Percentiles rank a stretch among this genome's conserved stretches.
Conservation (phyloP, 1,284 basidiomycete species). For the Chiua sp. region DNA sequence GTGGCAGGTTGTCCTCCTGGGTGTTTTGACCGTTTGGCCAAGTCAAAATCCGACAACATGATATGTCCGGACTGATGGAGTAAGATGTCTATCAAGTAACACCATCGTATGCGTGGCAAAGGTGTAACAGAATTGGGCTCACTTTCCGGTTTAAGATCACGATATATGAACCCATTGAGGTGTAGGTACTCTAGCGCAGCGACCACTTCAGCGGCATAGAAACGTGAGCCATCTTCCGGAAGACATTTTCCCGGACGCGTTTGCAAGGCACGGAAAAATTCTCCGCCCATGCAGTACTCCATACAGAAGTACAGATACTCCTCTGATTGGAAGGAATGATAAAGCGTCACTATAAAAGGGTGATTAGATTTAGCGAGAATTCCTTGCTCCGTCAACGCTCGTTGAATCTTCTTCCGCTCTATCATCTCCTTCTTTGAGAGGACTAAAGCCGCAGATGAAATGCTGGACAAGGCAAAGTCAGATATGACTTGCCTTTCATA, state of each 20-base stretch:
- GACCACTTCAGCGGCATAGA: conserved; percentile 99
- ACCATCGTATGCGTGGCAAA: conserved; percentile 7
- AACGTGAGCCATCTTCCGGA: conserved; percentile 92
- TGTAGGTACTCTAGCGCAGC: conserved; percentile 98
- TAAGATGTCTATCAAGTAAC: conserved; percentile 80
- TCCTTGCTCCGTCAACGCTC: conserved; percentile 95
- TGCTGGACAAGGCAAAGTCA: conserved; percentile 24
- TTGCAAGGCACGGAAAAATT: conserved; percentile 98
- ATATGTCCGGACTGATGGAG: conserved; percentile 99
- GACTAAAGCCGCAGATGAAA: conserved; percentile 60
- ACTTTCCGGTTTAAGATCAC: conserved; percentile 99
- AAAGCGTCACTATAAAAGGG: conserved; percentile 96
- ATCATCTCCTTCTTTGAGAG: conserved; percentile 99
- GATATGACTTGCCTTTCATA: conserved; percentile 82
- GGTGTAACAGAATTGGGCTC: conserved; percentile 42
- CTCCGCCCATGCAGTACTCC: conserved; percentile 99
- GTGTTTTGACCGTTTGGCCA: conserved; percentile 94
- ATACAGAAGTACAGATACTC: conserved; percentile 98
- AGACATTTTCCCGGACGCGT: conserved; percentile 96
- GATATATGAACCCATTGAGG: conserved; percentile 99
- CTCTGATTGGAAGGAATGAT: conserved; percentile 98
- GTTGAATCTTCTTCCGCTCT: conserved; percentile 97
- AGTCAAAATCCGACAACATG: conserved; percentile 99
- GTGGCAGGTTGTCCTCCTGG: conserved; percentile 89
- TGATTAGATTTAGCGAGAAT: conserved; percentile 96